Evolutionary conservation across 1,284 basidiomycete species (phyloP).

Genomic region (Trametes pubescens): DNA sequence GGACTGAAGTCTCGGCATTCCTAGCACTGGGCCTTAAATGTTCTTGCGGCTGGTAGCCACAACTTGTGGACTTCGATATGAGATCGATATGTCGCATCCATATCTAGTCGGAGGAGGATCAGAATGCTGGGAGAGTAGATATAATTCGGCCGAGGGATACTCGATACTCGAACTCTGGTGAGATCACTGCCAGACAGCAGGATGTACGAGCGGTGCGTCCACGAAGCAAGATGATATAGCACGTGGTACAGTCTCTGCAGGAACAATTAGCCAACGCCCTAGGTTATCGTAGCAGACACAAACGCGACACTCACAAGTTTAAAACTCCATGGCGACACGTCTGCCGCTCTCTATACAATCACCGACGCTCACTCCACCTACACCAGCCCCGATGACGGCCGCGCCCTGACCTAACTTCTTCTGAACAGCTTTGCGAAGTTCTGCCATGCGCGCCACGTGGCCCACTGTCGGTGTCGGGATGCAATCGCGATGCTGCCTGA

Average conservation of each 20-base stretch:
- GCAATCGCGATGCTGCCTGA: conserved; percentile 71
- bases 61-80: too few relatives aligned
- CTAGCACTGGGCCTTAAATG: too few relatives aligned
- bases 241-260: background rate
- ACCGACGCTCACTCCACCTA: conserved; percentile 89
- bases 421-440: conserved; percentile 59
- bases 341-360: conserved; percentile 87
- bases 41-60: too few relatives aligned
- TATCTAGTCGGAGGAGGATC: too few relatives aligned
- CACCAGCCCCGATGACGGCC: conserved; percentile 86
- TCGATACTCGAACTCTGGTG: too few relatives aligned
- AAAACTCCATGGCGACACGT: conserved; percentile 51
- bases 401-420: conserved; percentile 64
- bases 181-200: too few relatives aligned
- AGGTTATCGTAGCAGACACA: background rate
- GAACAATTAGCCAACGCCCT: too few relatives aligned
- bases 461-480: conserved; percentile 87
- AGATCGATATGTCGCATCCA: too few relatives aligned
- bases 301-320: conserved; percentile 3
- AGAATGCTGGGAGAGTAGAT: too few relatives aligned
- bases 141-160: too few relatives aligned
- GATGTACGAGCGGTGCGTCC: too few relatives aligned
- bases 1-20: too few relatives aligned
- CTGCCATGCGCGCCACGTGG: conserved; percentile 74
- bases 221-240: background rate